Evolutionary conservation across 257 asterid species (phyloP), one percentile per base, ranked within the genome.

Genomic region (Dorcoceras hygrometricum): DNA sequence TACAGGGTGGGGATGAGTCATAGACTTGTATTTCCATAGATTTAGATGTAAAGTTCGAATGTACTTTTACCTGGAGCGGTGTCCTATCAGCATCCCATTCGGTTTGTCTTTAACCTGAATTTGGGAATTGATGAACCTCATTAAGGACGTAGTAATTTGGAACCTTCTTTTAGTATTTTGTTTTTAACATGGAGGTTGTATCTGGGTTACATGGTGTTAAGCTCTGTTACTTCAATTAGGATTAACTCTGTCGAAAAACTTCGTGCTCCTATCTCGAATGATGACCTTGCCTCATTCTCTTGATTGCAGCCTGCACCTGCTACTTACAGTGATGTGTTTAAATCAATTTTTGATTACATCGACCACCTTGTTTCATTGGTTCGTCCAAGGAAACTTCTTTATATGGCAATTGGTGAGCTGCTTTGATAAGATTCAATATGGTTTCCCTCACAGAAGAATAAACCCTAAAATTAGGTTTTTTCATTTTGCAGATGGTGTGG

Each of bases 351-450:
- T 81, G 95, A 87, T 65, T 93, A 94, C 84, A 90, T 90, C 63
- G 97, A 94, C 76, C 96, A 94, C 73, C 80, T 90, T 28, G 75
- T 94, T 75, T 77, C 95, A 39, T 70, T 94, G 82, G 84, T 88
- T 80, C 96, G 99, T 36, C 99, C 99, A 61, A 88, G 97, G 79
- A 88, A 88, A 81, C 85, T 94, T 77, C 97, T 90, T 53, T 94
- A 85, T 71, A 76, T 94, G 92, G 99, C 99, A 66, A 94, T 90
- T 67, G 99, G 99, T 93, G 82, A 71, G 91, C 67, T 59, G 31
- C 71, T 65, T 59, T 64, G 18, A 58, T 64, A 31, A 29, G 18
- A 56, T 58, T 34, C 26, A 64, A 39, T 74, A 50, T 70, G 24
- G 28, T 29, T 62, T 57, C 36, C 56, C 24, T 48, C 53, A 62